Evolutionary conservation across 2,329 filamentous ascomycete species (phyloP).

Genomic region (Graphilbum fragrans): DNA sequence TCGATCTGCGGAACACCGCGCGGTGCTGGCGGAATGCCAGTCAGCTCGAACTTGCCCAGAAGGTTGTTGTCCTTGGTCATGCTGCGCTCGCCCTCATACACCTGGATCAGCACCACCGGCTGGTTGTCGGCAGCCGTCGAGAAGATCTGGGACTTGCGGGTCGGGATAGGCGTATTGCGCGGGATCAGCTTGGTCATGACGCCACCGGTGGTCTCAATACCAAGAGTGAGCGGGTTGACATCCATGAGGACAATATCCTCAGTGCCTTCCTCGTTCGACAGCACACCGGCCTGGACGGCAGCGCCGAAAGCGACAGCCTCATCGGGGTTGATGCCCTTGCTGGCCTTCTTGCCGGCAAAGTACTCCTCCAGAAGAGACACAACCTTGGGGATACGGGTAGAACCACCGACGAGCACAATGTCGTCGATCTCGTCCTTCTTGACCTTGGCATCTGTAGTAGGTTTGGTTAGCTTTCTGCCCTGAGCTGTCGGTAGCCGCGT

Average conservation of each 20-base stretch:
- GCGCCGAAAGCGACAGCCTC: slow-evolving; percentile 98
- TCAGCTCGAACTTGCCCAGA: slow-evolving; percentile 97
- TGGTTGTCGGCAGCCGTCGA: slow-evolving; percentile 95
- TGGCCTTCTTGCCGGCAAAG: slow-evolving; percentile 91
- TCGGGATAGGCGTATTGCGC: slow-evolving; percentile 89
- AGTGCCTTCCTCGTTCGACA: slow-evolving; percentile 77
- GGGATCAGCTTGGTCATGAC: slow-evolving; percentile 96
- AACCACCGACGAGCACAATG: slow-evolving; percentile 96
- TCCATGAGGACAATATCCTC: slow-evolving; percentile 86
- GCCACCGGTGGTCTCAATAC: slow-evolving; percentile 94
- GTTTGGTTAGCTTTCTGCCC: no score
- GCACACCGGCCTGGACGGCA: slow-evolving; percentile 90
- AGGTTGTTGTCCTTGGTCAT: slow-evolving; percentile 97
- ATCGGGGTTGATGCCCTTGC: slow-evolving; percentile 99
- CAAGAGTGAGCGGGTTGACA: slow-evolving; percentile 89
- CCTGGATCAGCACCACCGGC: slow-evolving; percentile 88
- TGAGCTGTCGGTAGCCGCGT: no score
- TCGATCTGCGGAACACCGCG: slow-evolving; percentile 97
- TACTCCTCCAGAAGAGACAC: slow-evolving; percentile 89
- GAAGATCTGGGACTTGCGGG: slow-evolving; percentile 96
- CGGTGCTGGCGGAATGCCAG: slow-evolving; percentile 85
- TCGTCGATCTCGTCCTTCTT: slow-evolving; percentile 93
- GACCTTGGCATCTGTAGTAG: slow-evolving; percentile 69
- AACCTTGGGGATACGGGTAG: slow-evolving; percentile 98
- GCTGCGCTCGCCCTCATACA: slow-evolving; percentile 85